phyloP scores from a whole-genome alignment of 1,284 basidiomycete genomes.

The Malassezia equina region DNA sequence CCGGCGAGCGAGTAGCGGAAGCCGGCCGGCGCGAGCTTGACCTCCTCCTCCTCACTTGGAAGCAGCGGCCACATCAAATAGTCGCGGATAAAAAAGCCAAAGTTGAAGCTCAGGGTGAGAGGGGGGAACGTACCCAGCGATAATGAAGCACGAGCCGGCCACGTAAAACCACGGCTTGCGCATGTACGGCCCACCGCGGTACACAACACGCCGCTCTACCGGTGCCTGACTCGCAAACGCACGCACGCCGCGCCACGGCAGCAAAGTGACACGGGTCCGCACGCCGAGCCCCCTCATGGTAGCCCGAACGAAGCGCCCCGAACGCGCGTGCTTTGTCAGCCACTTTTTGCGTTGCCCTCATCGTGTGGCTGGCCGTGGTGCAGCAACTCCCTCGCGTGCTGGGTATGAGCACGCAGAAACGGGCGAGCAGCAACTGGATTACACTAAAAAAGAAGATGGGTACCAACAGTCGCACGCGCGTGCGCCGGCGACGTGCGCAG shows the following conservation, averaged over 20 bases:
- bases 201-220: constrained; percentile 5
- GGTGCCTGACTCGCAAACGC: neutral
- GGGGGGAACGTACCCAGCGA: constrained; percentile 5
- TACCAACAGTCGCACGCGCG: neutral
- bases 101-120: constrained; percentile 13
- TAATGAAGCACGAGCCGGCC: constrained; percentile 9
- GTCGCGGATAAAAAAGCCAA: constrained; percentile 14
- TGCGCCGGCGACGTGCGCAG: constrained; percentile 1
- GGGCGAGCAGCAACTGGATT: constrained; percentile 39
- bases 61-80: constrained; percentile 20
- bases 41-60: constrained; percentile 4
- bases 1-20: constrained; percentile 11
- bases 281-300: neutral
- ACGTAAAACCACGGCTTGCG: constrained; percentile 11
- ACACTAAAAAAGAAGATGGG: constrained; percentile 27
- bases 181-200: constrained; percentile 17
- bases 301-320: neutral
- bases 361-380: neutral
- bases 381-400: neutral
- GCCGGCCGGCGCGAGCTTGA: constrained; percentile 3
- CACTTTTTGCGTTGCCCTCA: neutral
- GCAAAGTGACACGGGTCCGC: neutral
- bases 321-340: neutral
- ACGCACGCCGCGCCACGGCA: neutral
- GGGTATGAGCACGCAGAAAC: constrained; percentile 1